Evolutionary conservation across 257 asterid genomes (phyloP), one percentile per base, ranked within the genome.

Genomic region (Fraxinus cuspidata): DNA sequence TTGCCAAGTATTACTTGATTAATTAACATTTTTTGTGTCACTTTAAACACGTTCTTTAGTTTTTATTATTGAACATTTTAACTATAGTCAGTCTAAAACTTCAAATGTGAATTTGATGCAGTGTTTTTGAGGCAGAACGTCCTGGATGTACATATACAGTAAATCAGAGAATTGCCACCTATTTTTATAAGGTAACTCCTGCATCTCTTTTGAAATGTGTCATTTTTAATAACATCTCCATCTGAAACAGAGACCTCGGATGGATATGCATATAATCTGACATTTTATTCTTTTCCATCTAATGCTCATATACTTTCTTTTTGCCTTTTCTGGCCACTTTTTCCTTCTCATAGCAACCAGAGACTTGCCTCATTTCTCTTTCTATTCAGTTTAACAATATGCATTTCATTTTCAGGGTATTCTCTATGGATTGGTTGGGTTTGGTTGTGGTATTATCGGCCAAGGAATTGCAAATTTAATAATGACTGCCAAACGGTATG

Each of bases 381-480:
- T 49, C 71, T 18, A 2, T 49, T 25, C 65, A 23, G n/a, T 69
- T 34, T 42, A 44, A 71, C 58, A 78, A 71, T 53, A 47, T 77
- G 18, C 66, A 51, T 34, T 3, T 51, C 77, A 70, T 75, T 86
- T 83, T 72, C 91, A 96, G 97, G 99, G 99, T 23, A 83, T 93
- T 79, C 83, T 93, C 56, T 96, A 96, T 64, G 98, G 98, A 83
- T 75, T 92, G 35, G 97, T 96, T 53, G 99, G 99, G 35, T 93
- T 96, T 77, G 99, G 99, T 77, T 93, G 97, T 79, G 97, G 97
- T 71, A 92, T 96, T 73, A 25, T 96, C 75, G 99, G 99, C 76
- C 98, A 96, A 96, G 98, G 99, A 84, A 89, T 96, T 58, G 99
- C 97, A 18, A 96, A 93, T 87, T 28, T 88, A 74, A 96, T 96